phyloP scores from a whole-genome alignment of 108 stramenopile species.

The Discostella pseudostelligera region DNA sequence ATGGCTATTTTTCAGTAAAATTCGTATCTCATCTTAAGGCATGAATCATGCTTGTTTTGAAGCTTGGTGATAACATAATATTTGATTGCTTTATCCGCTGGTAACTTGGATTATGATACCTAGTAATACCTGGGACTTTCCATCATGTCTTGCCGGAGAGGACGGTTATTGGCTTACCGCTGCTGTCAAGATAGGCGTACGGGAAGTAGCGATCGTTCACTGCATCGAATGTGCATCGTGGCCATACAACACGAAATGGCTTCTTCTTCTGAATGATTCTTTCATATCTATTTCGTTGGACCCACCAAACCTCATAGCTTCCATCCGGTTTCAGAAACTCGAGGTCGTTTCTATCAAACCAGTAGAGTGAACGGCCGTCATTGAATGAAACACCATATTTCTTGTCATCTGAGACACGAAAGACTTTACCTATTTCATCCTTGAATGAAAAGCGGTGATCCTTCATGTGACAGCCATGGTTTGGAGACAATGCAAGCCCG shows the following conservation, averaged over 20 bases:
- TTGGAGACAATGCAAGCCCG: slow-evolving; percentile 13
- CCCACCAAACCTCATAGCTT: slow-evolving; percentile 75
- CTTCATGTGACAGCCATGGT: slow-evolving; percentile 21
- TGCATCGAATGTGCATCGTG: slow-evolving; percentile 75
- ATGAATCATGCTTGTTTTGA: too few relatives aligned
- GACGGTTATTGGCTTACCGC: neutral
- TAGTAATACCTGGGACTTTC: too few relatives aligned
- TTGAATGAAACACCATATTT: slow-evolving; percentile 69
- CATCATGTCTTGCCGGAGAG: neutral
- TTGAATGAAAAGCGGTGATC: slow-evolving; percentile 41
- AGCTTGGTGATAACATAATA: too few relatives aligned
- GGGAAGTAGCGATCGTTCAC: slow-evolving; percentile 74
- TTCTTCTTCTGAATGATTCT: slow-evolving; percentile 67
- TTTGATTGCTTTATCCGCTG: too few relatives aligned
- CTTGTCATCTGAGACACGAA: slow-evolving; percentile 21
- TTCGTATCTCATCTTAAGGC: too few relatives aligned
- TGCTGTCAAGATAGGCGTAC: slow-evolving; percentile 47
- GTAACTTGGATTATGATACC: too few relatives aligned
- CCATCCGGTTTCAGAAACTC: slow-evolving; percentile 48
- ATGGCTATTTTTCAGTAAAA: neutral
- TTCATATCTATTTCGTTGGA: slow-evolving; percentile 55
- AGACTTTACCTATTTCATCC: slow-evolving; percentile 52
- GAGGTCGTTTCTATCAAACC: slow-evolving; percentile 49
- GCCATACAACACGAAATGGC: slow-evolving; percentile 59
- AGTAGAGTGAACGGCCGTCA: slow-evolving; percentile 61